phyloP scores from a whole-genome alignment of 2,329 filamentous ascomycete species.

The Calonectria leucothoes region DNA sequence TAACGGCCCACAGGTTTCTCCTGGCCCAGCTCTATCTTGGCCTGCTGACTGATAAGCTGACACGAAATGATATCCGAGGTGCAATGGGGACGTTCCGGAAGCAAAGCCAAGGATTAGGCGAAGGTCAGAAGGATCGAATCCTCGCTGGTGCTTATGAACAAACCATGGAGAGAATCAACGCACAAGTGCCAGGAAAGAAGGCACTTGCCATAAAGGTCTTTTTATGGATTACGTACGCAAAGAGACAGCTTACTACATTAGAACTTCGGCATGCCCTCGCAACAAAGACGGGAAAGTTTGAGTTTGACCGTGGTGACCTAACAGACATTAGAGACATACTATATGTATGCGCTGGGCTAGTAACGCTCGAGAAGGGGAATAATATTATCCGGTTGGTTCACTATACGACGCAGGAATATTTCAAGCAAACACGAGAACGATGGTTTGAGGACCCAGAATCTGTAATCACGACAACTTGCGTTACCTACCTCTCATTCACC shows the following conservation, averaged over 20 bases:
- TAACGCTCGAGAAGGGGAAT: not conserved
- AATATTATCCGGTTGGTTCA: not conserved
- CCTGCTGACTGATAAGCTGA: not conserved
- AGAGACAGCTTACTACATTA: not conserved
- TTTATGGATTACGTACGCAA: not conserved
- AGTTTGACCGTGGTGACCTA: not conserved
- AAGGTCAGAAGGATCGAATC: not conserved
- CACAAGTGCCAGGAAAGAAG: not conserved
- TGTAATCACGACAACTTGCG: slow-evolving; percentile 45
- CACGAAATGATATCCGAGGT: slow-evolving; percentile 32
- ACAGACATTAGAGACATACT: not conserved
- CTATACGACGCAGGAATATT: not conserved
- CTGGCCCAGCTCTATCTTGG: not conserved
- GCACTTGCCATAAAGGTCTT: not conserved
- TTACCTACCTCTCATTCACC: slow-evolving; percentile 51
- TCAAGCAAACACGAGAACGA: not conserved
- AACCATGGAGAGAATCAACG: not conserved
- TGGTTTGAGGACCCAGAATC: slow-evolving; percentile 47
- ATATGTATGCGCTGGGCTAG: not conserved
- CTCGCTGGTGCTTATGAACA: not conserved
- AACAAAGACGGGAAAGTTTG: not conserved
- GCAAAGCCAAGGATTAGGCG: not conserved
- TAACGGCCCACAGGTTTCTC: not conserved
- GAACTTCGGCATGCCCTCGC: not conserved
- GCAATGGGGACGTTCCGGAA: slow-evolving; percentile 35